Base-by-base conservation (phyloP, 1,284 basidiomycete genomes). In the Stereum hirsutum region DNA sequence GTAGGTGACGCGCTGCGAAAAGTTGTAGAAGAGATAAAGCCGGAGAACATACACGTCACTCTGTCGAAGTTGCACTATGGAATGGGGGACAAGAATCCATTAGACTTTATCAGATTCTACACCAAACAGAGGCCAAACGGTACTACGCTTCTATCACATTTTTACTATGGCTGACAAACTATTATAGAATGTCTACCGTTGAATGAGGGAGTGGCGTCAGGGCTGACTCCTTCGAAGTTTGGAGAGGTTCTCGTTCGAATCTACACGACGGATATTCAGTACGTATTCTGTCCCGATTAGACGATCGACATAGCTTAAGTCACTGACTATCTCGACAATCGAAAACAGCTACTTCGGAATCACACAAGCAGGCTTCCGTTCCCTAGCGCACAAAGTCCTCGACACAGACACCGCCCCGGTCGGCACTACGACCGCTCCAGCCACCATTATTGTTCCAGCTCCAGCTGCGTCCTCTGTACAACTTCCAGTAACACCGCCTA, bases 71-170 rank as follows among this genome's bases (percentile, higher is more conserved):
- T 88, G 65, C 86, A 89, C 54, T 80, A 85, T 51, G 86, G 87
- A 1, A 86, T 81, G 77, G 67, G 72, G 47, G 73, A 78, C 42
- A 60, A 66, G 51, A 86, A 85, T 52, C 86, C 87, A 1, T 54
- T 89, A 21, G 70, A 81, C 34, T 68, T 61, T 23, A 74, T 87
- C 44, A 74, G 68, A 52, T 89, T 89, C 54, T 89, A 87, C 54
- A 77, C 79, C 0, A 89, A 88, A 58, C 62, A 66, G n/a, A 64
- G 72, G 23, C 74, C 73, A 0, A 57, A 78, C 47, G 51, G 84
- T 85, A 52, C 46, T 44, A 6, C 26, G 10, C 45, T 26, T 25
- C 20, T 34, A 32, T 32, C 15, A 39, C 28, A 12, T 38, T 26
- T 28, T 25, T 24, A 46, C 47, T 36, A 36, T 34, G 43, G 10